phyloP scores from a whole-genome alignment of 2,329 filamentous ascomycete genomes.

The Pestalotiopsis sp. region DNA sequence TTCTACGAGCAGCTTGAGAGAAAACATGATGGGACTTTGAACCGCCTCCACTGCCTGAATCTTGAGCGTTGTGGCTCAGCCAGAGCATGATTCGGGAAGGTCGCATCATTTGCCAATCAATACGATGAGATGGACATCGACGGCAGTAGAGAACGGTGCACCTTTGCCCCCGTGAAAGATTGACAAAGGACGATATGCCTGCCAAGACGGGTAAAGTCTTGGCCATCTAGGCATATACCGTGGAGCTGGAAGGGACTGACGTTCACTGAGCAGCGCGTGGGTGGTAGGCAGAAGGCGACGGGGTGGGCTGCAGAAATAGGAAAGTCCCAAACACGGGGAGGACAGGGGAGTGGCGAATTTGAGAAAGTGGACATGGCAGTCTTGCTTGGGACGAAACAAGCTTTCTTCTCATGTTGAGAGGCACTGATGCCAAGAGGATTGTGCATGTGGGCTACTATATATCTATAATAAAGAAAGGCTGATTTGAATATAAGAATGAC shows the following conservation, averaged over 20 bases:
- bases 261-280: neutral
- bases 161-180: neutral
- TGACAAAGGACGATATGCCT: neutral
- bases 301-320: neutral
- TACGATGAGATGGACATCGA: neutral
- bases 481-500: neutral
- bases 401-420: neutral
- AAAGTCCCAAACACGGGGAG: neutral
- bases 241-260: neutral
- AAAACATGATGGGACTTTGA: neutral
- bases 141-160: neutral
- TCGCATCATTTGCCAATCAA: neutral
- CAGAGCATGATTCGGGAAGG: neutral
- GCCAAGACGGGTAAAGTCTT: slow-evolving; percentile 7
- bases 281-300: neutral
- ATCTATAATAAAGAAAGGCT: neutral
- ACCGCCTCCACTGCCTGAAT: neutral
- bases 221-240: neutral
- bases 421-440: neutral
- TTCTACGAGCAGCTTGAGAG: neutral
- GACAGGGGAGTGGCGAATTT: neutral
- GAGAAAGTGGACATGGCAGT: neutral
- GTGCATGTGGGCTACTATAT: neutral
- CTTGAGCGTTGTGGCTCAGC: neutral
- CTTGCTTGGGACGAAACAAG: neutral